Evolutionary conservation across 805 yeast genomes (phyloP), one percentile per base, ranked within the genome.

Genomic region (Torulaspora gathmanii): DNA sequence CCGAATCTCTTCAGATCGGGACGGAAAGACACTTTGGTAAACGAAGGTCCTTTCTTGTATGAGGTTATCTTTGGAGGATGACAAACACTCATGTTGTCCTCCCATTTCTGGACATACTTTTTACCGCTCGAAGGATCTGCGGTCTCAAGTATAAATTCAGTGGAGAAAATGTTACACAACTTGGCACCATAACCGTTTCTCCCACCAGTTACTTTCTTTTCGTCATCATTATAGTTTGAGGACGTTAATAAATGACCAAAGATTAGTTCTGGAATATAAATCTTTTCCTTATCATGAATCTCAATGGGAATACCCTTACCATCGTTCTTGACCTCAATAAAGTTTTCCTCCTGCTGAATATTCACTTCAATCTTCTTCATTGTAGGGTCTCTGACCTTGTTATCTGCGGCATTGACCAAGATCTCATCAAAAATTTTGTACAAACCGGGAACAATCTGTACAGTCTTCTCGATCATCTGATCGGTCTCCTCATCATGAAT

Each of bases 141-240:
- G 5, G 99, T 93, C 63, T 89, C 96, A 23, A 93, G 75, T 11
- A 73, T 76, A 61, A 93, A 93, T 58, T 84, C 83, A 3, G 89
- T 85, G 20, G 96, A 88, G 65, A 91, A 93, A 51, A 93, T 93
- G 65, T 93, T 93, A 78, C 99, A 93, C 45, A 93, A 71, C 64
- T 93, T 93, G 39, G 99, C 99, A 68, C 99, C 99, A 63, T 82
- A 93, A 52, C 99, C 99, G 64, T 93, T 93, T 72, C 99, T 81
- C 67, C 99, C 99, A 71, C 99, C 99, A 2, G 95, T 87, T 27
- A 93, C 97, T 66, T 93, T 93, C 68, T 87, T 86, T 60, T 93
- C 86, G 52, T 91, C 79, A 64, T 93, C 99, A 64, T 93, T 96
- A 65, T 93, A 93, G 68, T 93, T 93, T 22, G 96, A 86, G 1